phyloP scores from a whole-genome alignment of 2,329 filamentous ascomycete species.

The Trichoderma sp. region DNA sequence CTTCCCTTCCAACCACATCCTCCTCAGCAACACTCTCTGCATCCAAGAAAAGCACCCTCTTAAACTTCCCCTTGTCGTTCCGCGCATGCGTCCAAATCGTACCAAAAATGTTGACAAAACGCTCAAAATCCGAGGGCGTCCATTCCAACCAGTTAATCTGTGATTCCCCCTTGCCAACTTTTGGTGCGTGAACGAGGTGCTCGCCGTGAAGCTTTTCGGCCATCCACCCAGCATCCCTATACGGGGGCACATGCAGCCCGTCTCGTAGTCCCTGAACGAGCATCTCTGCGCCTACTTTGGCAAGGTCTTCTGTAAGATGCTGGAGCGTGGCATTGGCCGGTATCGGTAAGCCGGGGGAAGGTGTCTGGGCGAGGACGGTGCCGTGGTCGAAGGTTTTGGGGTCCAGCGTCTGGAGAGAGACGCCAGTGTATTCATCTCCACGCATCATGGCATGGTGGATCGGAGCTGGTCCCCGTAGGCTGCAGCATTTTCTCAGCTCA shows the following conservation, averaged over 20 bases:
- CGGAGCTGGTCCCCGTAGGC: conserved; percentile 82
- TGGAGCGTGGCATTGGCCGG: conserved; percentile 48
- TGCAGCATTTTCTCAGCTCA: conserved; percentile 39
- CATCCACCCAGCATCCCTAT: conserved; percentile 44
- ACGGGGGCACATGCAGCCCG: conserved; percentile 66
- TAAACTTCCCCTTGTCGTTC: conserved; percentile 33
- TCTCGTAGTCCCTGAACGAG: conserved; percentile 66
- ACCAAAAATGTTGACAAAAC: conserved; percentile 62
- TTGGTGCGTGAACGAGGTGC: conserved; percentile 62
- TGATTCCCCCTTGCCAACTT: conserved; percentile 67
- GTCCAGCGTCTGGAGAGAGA: conserved; percentile 87
- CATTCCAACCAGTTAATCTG: conserved; percentile 62
- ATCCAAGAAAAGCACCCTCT: conserved; percentile 47
- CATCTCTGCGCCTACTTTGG: conserved; percentile 67
- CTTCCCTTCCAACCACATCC: conserved; percentile 15
- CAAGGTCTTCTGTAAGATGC: conserved; percentile 53
- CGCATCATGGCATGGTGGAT: conserved; percentile 80
- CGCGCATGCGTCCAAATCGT: conserved; percentile 62
- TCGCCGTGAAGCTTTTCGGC: conserved; percentile 30
- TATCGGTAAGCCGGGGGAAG: conserved; percentile 58
- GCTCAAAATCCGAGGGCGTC: conserved; percentile 56
- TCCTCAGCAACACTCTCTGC: conserved; percentile 35
- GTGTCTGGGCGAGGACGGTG: conserved; percentile 70
- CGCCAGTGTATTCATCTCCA: conserved; percentile 63
- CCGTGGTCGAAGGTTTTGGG: conserved; percentile 77